Base-by-base conservation (phyloP, 176 grass and related monocot species). In the Leersia perrieri region DNA sequence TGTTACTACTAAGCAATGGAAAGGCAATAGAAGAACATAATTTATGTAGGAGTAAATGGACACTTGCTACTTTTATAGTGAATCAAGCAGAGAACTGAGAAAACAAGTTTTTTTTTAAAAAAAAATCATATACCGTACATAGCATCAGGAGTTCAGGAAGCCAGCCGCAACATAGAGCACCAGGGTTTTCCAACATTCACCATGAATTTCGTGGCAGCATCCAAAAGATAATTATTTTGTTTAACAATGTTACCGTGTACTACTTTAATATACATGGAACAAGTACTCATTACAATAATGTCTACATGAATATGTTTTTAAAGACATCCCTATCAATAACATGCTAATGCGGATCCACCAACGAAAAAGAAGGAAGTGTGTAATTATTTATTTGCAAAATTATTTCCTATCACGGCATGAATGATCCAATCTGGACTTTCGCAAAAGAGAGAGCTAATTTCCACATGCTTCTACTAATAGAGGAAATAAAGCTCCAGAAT, bases 401-500 rank as follows among this genome's bases (percentile, higher is more conserved):
- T 32, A 58, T 80, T 45, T 2, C 25, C 35, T 73, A 76, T 76
- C n/a, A 47, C 20, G 58, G 33, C 72, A 89, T 68, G 70, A 88
- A 62, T 60, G 11, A 11, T 76, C 77, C 57, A 72, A 87, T 72
- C 73, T 35, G 55, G 57, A 31, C 23, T 34, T 85, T 27, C 23
- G 38, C 10, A 40, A 85, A 89, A 11, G 15, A 45, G 69, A 84
- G 58, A 6, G 20, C 68, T 33, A 8, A 15, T 80, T 84, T 72
- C 62, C 22, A 63, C 38, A 41, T 30, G 38, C 29, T 9, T 22
- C 10, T 14, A 60, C 69, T 9, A 23, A 13, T 31, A 15, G 35
- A 88, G 67, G 58, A 49, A 39, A 80, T 49, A 75, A 58, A 58
- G 53, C 75, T 89, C 87, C 62, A 33, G 39, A 70, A 69, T 68